Evolutionary conservation across 495 filamentous ascomycete species (phyloP).

Genomic region (Cenococcum geophilum): DNA sequence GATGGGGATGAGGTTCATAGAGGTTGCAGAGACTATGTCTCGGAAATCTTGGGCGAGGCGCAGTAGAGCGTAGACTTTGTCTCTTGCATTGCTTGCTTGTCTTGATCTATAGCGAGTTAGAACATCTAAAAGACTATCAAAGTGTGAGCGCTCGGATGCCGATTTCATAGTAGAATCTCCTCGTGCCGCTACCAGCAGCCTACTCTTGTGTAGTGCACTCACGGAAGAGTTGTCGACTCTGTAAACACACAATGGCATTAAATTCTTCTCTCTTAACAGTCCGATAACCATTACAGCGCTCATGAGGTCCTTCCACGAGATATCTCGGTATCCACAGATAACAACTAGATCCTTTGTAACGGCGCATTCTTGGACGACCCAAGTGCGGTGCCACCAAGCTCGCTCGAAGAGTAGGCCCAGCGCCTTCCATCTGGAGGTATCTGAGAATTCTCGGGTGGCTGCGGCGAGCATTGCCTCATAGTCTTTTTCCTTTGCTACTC

Average conservation of each 20-base stretch:
- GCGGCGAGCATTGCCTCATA: not conserved
- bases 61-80: slow-evolving; percentile 5
- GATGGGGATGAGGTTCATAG: too few relatives aligned
- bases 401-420: not conserved
- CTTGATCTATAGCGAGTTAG: not conserved
- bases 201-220: not conserved
- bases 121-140: slow-evolving; percentile 5
- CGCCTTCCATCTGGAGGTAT: not conserved
- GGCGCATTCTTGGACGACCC: not conserved
- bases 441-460: not conserved
- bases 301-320: not conserved
- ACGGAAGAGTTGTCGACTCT: not conserved
- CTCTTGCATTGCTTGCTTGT: slow-evolving; percentile 2
- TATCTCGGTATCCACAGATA: not conserved
- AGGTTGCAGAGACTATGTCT: too few relatives aligned
- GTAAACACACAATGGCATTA: not conserved
- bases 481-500: not conserved
- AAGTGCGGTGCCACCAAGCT: not conserved
- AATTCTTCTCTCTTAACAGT: not conserved
- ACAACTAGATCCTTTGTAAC: not conserved
- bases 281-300: not conserved
- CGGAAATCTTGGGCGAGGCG: not conserved
- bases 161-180: slow-evolving; percentile 1
- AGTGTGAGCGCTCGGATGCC: slow-evolving; percentile 2
- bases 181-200: not conserved